Conservation (phyloP, 2,329 filamentous ascomycete genomes). For the Paecilomyces niveus region DNA sequence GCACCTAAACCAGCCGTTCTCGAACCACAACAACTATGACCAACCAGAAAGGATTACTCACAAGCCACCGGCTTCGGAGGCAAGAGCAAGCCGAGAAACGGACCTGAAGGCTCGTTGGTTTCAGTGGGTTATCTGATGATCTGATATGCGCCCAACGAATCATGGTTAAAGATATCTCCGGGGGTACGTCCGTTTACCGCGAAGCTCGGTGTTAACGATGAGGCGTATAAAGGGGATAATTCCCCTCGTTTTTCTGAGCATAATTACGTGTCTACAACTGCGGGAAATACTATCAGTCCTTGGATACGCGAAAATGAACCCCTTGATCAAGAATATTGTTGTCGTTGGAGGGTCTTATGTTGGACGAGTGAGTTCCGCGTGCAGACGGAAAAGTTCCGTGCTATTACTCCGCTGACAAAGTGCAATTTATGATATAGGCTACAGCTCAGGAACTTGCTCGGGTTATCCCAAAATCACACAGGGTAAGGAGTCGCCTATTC, state of each 20-base stretch:
- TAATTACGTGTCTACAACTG: neutral
- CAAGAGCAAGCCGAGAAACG: neutral
- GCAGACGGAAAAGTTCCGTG: neutral
- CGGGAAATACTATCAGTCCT: neutral
- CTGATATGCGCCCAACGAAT: neutral
- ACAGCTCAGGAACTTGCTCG: slow-evolving; percentile 29
- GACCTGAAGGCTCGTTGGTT: neutral
- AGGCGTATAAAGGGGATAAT: neutral
- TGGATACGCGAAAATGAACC: slow-evolving; percentile 14
- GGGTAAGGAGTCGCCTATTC: slow-evolving; percentile 12
- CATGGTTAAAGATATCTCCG: neutral
- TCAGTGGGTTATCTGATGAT: neutral
- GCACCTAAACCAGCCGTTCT: neutral
- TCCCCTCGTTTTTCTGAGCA: neutral
- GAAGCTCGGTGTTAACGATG: neutral
- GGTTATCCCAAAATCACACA: slow-evolving; percentile 25
- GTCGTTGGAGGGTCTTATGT: slow-evolving; percentile 31
- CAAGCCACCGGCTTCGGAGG: neutral
- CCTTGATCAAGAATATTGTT: slow-evolving; percentile 25
- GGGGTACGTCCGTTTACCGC: neutral
- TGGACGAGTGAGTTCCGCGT: slow-evolving; percentile 18
- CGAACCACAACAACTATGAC: neutral
- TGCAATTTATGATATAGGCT: slow-evolving; percentile 7
- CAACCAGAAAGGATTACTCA: neutral
- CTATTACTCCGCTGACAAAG: slow-evolving; percentile 4